Evolutionary conservation across 805 yeast species (phyloP), one percentile per base, ranked within the genome.

Genomic region (Ogataea degrootiae): DNA sequence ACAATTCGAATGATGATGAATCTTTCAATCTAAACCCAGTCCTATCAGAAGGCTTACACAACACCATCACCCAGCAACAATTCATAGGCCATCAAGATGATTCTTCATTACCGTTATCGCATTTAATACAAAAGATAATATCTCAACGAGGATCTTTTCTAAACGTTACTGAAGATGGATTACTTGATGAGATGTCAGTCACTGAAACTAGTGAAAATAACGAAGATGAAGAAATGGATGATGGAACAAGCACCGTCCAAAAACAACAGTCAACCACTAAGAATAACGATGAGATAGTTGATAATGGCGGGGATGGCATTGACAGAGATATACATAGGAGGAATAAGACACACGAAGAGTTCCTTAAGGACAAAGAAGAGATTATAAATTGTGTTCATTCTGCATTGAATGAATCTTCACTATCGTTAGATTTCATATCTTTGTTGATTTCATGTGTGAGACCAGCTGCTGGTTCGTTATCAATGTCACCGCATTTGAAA

Each of bases 401-500:
- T 0, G 96, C 98, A 2, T 71, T 87, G 55, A 94, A 92, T 62
- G 97, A 94, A 61, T 82, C 96, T 0, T 90, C 97, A 0, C 66
- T 94, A 36, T 83, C 96, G 1, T 70, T 91, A 48, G 99, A 92
- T 61, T 87, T 91, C 53, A 84, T 92, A 1, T 88, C 97, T 1
- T 72, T 92, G 50, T 69, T 94, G 48, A 75, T 92, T 39, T 85
- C 96, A 17, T 77, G 87, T 11, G 80, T 80, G 11, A 76, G 94
- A 52, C 97, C 97, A 1, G 87, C 88, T 17, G 85, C 92, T 1
- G 96, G 95, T 2, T 77, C 85, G 34, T 74, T 90, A 2, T 88
- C 97, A 1, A 87, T 92, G 81, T 89, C 96, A 1, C 89, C 95
- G 0, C 90, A 80, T 62, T 69, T 90, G 52, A 79, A 82, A 55